Evolutionary conservation across 2,329 filamentous ascomycete species (phyloP).

Genomic region (Nemania sp.): DNA sequence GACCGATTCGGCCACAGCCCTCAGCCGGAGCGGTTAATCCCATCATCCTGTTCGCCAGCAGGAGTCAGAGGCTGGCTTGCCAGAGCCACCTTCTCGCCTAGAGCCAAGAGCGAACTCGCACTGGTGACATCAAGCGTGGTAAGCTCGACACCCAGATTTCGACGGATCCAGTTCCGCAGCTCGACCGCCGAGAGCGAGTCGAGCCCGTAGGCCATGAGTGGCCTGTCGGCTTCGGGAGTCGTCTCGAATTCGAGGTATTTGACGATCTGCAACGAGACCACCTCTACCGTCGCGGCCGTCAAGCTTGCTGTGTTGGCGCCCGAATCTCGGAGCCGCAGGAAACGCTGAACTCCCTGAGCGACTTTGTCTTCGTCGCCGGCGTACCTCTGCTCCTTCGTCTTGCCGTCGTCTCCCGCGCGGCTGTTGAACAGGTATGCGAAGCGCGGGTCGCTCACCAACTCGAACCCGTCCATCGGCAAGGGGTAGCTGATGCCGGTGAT

Average conservation of each 20-base stretch:
- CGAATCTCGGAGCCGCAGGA: neutral
- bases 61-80: neutral
- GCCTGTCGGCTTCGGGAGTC: neutral
- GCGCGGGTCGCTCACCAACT: slow-evolving; percentile 18
- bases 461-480: slow-evolving; percentile 26
- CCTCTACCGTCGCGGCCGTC: slow-evolving; percentile 28
- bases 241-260: neutral
- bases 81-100: slow-evolving; percentile 36
- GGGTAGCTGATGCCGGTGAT: slow-evolving; percentile 9
- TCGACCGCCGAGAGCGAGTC: neutral
- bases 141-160: neutral
- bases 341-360: slow-evolving; percentile 1
- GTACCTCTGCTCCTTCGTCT: neutral
- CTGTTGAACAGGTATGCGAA: neutral
- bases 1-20: too few species aligned
- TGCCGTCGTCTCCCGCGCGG: neutral
- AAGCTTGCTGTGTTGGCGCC: slow-evolving; percentile 28
- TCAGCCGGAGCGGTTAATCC: too few species aligned
- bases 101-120: slow-evolving; percentile 30
- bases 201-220: neutral
- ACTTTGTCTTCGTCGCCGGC: slow-evolving; percentile 29
- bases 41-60: too few species aligned
- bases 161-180: neutral
- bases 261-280: slow-evolving; percentile 25
- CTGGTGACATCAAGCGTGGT: neutral